Evolutionary conservation across 2,329 filamentous ascomycete species (phyloP).

Genomic region (Plectosphaerella plurivora): DNA sequence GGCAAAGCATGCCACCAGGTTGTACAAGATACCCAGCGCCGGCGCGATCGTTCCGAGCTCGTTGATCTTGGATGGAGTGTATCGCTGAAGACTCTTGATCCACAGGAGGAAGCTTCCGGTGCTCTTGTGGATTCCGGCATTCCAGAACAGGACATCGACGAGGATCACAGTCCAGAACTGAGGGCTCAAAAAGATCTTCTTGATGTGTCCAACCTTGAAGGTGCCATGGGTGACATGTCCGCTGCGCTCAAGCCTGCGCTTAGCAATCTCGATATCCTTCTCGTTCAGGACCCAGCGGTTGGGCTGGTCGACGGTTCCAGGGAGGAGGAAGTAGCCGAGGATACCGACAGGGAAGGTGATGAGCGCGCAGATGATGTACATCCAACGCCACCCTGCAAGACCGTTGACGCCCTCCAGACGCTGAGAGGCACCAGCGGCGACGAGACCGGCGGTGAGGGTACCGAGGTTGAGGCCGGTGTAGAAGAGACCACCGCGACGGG

Average conservation of each 20-base stretch:
- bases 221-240: conserved; percentile 36
- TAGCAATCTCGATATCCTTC: conserved; percentile 39
- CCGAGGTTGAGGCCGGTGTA: conserved; percentile 47
- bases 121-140: conserved; percentile 26
- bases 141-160: conserved; percentile 54
- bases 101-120: conserved; percentile 50
- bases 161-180: conserved; percentile 47
- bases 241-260: conserved; percentile 36
- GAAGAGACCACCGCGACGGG: conserved; percentile 42
- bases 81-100: conserved; percentile 51
- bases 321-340: conserved; percentile 44
- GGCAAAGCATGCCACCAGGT: conserved; percentile 46
- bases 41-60: conserved; percentile 47
- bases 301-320: conserved; percentile 41
- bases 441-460: conserved; percentile 46
- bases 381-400: conserved; percentile 47
- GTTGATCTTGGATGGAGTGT: conserved; percentile 40
- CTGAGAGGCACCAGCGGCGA: conserved; percentile 35
- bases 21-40: conserved; percentile 53
- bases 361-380: conserved; percentile 48
- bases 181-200: conserved; percentile 31
- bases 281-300: conserved; percentile 37
- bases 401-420: conserved; percentile 37
- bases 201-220: conserved; percentile 24
- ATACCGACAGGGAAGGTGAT: conserved; percentile 52